Percentiles rank a stretch among this genome's conserved stretches.
phyloP scores from a whole-genome alignment of 208 protist species.

The Herpetomonas tarakana region DNA sequence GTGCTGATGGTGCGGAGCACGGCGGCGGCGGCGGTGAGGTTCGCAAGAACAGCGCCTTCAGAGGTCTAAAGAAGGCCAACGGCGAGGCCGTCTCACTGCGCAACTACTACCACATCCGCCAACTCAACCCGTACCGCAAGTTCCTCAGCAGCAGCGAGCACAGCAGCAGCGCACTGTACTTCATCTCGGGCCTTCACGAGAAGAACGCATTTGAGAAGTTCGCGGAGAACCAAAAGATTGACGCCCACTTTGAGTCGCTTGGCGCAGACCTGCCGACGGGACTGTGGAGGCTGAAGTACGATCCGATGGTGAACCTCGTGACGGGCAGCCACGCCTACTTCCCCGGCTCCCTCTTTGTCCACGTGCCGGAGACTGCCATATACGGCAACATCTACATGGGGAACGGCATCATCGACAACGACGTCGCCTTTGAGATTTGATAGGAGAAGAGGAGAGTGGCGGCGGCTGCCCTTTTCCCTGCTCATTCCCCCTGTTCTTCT shows the following conservation, averaged over 20 bases:
- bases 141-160: conserved; percentile 34
- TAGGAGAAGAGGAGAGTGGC: neutral
- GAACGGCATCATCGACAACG: conserved; percentile 78
- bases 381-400: conserved; percentile 87
- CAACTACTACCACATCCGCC: conserved; percentile 85
- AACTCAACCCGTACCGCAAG: conserved; percentile 60
- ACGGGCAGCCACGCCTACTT: conserved; percentile 63
- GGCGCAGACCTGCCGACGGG: conserved; percentile 71
- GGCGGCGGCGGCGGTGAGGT: conserved; percentile 14
- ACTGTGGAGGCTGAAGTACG: conserved; percentile 72
- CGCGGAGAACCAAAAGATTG: conserved; percentile 51
- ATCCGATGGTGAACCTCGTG: conserved; percentile 62
- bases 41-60: conserved; percentile 50
- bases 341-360: conserved; percentile 75
- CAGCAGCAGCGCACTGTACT: neutral
- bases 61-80: conserved; percentile 33
- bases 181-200: conserved; percentile 9
- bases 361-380: conserved; percentile 69
- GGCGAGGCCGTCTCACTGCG: conserved; percentile 56
- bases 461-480: neutral
- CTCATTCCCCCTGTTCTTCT: too few relatives aligned
- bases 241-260: conserved; percentile 70
- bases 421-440: conserved; percentile 77
- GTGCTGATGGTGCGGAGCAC: neutral
- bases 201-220: conserved; percentile 62